Base-by-base conservation (phyloP, 2,329 filamentous ascomycete species). In the Penicillium griseofulvum region DNA sequence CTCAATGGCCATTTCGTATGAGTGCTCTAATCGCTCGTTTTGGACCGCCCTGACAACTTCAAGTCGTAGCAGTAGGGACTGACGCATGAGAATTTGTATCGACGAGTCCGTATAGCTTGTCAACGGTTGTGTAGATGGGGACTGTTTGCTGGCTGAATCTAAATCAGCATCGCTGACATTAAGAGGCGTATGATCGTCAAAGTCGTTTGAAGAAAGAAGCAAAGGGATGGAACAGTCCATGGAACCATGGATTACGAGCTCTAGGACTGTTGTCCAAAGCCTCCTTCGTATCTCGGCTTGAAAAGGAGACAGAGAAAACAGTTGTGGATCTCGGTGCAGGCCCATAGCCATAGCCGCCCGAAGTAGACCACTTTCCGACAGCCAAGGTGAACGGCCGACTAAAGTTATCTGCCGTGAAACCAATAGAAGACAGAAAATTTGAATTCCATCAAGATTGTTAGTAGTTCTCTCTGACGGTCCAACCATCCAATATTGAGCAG, bases 361-460 rank as follows among this genome's bases (percentile, higher is more conserved):
- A 11, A 68, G 31, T 10, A 71, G 60, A 1, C 64, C 55, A 2
- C 65, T 64, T 31, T 60, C 58, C 1, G 69, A 65, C 11, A 65
- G 41, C 53, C 54, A 57, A 7, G 39, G 49, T 10, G 63, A 64
- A 2, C 48, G 54, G 8, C 70, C 67, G 19, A 71, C 54, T 10
- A 58, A 52, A 34, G 65, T 58, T 19, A 61, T 64, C 47, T 72
- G 61, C 33, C 71, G 67, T 5, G 70, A 66, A 12, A 72, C 55
- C 2, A 74, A 56, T 17, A 66, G 45, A n/a, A 74, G 58, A 49
- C 71, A 74, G 33, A 67, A 58, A 8, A 70, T 43, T 43, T 43
- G 41, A 29, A 43, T 29, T 43, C 41, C 41, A 43, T 43, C 41
- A 43, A 43, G 41, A 43, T 43, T 43, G 41, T 43, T 43, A 5